Evolutionary conservation across 306 rosid genomes (phyloP), one percentile per base, ranked within the genome.

Genomic region (Clitoria ternatea): DNA sequence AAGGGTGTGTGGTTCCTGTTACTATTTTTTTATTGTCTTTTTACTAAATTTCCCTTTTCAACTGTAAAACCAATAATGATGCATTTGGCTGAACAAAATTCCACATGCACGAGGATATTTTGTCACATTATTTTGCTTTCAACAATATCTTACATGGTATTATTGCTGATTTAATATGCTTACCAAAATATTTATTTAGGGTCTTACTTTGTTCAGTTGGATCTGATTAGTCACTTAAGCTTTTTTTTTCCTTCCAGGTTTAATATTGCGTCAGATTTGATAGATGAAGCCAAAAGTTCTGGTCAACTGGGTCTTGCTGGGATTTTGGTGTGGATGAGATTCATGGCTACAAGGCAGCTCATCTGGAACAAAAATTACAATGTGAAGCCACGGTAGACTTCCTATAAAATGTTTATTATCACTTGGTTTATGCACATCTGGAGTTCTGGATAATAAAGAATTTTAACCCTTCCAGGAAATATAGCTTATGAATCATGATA

Each of bases 361-460:
- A 79, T 82, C 81, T 94, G 99, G 99, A 94, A 94, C 88, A 94
- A 94, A 89, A 91, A 94, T 77, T 94, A 94, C 85, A 94, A 94
- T 27, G 99, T 94, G 83, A 94, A 94, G 80, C 99, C 99, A 84
- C 96, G 99, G 99, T 94, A 87, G 37, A 42, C 49, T 59, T 71
- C 64, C 47, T 60, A 37, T 56, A 27, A 66, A 60, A 30, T 70
- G 39, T 44, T 79, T 49, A 30, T 19, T 64, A 50, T 62, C 40
- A 20, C 71, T 60, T 76, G 62, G 30, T 66, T 62, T 35, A 30
- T 44, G 77, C 45, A 22, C 66, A 50, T 73, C 7, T 72, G 20
- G 74, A 74, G 53, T 56, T 73, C 7, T 72, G 20, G 74, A 74
- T 53, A 33, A 32, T 10, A 23, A 69, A 56, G 36, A 19, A 22